phyloP scores from a whole-genome alignment of 2,329 filamentous ascomycete species.

The Exophiala aquamarina region DNA sequence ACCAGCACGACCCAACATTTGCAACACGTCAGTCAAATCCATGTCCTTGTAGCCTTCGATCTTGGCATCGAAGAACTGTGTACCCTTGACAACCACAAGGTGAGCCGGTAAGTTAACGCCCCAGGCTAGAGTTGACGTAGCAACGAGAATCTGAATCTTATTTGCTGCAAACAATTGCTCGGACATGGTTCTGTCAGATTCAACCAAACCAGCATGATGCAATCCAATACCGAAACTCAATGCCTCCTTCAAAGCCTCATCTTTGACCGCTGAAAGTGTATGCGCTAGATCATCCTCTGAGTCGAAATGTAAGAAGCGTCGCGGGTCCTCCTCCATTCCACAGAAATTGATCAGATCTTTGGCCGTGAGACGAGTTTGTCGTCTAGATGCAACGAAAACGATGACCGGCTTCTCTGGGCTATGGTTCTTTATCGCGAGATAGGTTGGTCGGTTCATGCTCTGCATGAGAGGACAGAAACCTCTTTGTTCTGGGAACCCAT shows the following conservation, averaged over 20 bases:
- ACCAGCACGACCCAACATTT: slow-evolving; percentile 95
- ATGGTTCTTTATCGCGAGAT: slow-evolving; percentile 93
- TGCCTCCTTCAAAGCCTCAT: slow-evolving; percentile 89
- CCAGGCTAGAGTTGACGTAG: slow-evolving; percentile 95
- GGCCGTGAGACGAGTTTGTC: slow-evolving; percentile 91
- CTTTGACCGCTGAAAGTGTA: slow-evolving; percentile 87
- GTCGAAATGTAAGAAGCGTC: slow-evolving; percentile 82
- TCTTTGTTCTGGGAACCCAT: slow-evolving; percentile 91
- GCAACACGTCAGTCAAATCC: slow-evolving; percentile 95
- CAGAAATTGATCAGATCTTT: slow-evolving; percentile 97
- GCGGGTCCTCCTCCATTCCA: slow-evolving; percentile 96
- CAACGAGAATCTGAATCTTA: slow-evolving; percentile 95
- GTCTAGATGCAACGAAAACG: slow-evolving; percentile 92
- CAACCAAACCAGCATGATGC: slow-evolving; percentile 94
- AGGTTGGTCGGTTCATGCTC: slow-evolving; percentile 97
- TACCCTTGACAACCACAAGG: slow-evolving; percentile 95
- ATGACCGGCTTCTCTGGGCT: slow-evolving; percentile 97
- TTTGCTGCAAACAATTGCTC: slow-evolving; percentile 97
- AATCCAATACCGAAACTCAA: slow-evolving; percentile 95
- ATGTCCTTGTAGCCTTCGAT: slow-evolving; percentile 98
- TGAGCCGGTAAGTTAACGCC: slow-evolving; percentile 97
- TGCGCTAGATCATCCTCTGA: slow-evolving; percentile 88
- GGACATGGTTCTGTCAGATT: slow-evolving; percentile 85
- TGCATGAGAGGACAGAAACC: slow-evolving; percentile 98
- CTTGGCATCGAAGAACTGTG: slow-evolving; percentile 97